Base-by-base conservation (phyloP, 2,329 filamentous ascomycete species). In the Ophiostoma piceae region DNA sequence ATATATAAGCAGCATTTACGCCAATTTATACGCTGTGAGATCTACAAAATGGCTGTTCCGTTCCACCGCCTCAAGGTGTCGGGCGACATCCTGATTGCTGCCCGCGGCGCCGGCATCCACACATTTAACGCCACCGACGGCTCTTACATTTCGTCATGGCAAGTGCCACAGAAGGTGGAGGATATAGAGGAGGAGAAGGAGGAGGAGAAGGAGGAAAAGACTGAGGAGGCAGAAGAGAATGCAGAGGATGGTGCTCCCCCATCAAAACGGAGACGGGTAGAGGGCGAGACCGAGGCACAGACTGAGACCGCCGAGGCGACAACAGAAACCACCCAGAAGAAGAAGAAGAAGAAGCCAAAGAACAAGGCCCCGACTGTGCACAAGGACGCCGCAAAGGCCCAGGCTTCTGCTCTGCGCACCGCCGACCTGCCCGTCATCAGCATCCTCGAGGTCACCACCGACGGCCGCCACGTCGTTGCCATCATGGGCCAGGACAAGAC, bases 401-500 rank as follows among this genome's bases (percentile, higher is more conserved):
- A 70, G 8, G 43, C 68, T 11, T 77, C 74, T 54, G 82, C 80
- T 54, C 73, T 73, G 47, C 74, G 68, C 62, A 73, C 75, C 76
- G 79, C n/a, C 2, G 85, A 88, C 69, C 78, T 82, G 71, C 85
- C 89, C 5, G 88, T 90, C 75, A 85, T 97, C 69, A 90, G 89
- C 71, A 86, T 90, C 72, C 77, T 97, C 73, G 82, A 85, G 29
- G 80, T 85, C 37, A 90, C 92, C 0, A 78, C 82, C 16, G 83
- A 91, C 73, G 87, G 88, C 16, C 83, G 85, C 60, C 83, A 96
- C 79, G 78, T 96, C 26, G 82, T 97, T 60, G 91, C 88, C 29
- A 87, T 96, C 39, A 96, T 93, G 9, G 89, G 87, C n/a, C 92
- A 96, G 76, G 95, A 98, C 82, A 99, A 99, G 81, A 88, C 86